Conservation (phyloP, 2,329 filamentous ascomycete genomes). For the Zymoseptoria pseudotritici region DNA sequence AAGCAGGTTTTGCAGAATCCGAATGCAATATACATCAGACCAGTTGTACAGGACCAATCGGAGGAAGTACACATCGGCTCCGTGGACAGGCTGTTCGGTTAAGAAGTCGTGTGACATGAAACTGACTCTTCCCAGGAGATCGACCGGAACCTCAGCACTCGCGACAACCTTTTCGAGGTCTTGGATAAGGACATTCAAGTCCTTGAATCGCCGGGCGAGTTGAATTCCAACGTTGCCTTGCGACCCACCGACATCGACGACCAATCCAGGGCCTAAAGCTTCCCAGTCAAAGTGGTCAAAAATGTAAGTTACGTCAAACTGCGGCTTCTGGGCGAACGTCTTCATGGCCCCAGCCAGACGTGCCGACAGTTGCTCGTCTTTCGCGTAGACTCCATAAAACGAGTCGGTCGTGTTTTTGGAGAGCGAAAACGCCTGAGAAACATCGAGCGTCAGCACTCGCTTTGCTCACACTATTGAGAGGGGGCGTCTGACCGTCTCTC, state of each 20-base stretch:
- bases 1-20: slow-evolving; percentile 12
- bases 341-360: too few species aligned
- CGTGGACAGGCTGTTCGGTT: slow-evolving; percentile 17
- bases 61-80: slow-evolving; percentile 24
- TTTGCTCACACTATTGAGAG: too few species aligned
- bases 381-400: too few species aligned
- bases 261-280: too few species aligned
- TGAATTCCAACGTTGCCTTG: not conserved
- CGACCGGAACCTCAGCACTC: not conserved
- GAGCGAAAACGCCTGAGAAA: too few species aligned
- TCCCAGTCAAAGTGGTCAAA: too few species aligned
- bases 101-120: slow-evolving; percentile 19
- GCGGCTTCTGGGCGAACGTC: too few species aligned
- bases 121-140: not conserved
- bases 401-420: too few species aligned
- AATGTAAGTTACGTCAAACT: too few species aligned
- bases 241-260: not conserved
- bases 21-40: slow-evolving; percentile 13
- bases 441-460: too few species aligned
- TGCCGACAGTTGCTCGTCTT: too few species aligned
- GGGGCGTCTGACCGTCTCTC: too few species aligned
- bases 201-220: not conserved
- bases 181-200: not conserved
- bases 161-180: not conserved
- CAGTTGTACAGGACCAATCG: slow-evolving; percentile 19